Conservation (phyloP, 1,139 yeast genomes). For the Yamadazyma diospyri region DNA sequence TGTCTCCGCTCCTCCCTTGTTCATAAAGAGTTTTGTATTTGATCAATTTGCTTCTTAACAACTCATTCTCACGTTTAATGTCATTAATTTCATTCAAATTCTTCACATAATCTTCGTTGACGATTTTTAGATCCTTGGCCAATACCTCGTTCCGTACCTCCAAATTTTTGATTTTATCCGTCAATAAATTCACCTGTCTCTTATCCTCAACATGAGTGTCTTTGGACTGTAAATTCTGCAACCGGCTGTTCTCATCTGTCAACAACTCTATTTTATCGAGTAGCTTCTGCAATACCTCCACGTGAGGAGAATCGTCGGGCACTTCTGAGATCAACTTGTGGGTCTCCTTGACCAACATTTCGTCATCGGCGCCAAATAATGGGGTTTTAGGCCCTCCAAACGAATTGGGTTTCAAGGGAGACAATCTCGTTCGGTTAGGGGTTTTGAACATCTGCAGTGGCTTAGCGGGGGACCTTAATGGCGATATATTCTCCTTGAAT, state of each 20-base stretch:
- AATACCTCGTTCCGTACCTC: slow-evolving; percentile 19
- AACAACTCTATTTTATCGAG: slow-evolving; percentile 13
- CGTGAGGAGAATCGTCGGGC: slow-evolving; percentile 18
- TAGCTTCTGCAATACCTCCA: slow-evolving; percentile 9
- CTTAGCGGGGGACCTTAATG: slow-evolving; percentile 6
- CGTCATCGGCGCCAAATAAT: slow-evolving; percentile 9
- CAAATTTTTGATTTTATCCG: slow-evolving; percentile 22
- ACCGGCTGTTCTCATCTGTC: slow-evolving; percentile 7
- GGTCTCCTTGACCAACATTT: slow-evolving; percentile 27
- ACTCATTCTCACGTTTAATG: slow-evolving; percentile 24
- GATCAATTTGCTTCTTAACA: slow-evolving; percentile 30
- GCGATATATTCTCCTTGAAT: slow-evolving; percentile 12
- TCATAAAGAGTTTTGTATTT: slow-evolving; percentile 34
- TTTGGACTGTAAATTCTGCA: slow-evolving; percentile 6
- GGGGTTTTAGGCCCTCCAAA: slow-evolving; percentile 5
- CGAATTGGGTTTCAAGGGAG: slow-evolving; percentile 9
- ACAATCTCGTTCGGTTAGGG: not conserved
- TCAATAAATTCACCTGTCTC: slow-evolving; percentile 8
- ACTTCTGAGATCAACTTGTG: slow-evolving; percentile 24
- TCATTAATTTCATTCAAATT: slow-evolving; percentile 17
- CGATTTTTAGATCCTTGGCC: slow-evolving; percentile 15
- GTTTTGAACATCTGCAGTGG: slow-evolving; percentile 1
- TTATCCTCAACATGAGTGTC: not conserved
- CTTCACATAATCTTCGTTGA: slow-evolving; percentile 17
- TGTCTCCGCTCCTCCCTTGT: not conserved